phyloP scores from a whole-genome alignment of 305 asterid genomes.

The Fraxinus floribunda region DNA sequence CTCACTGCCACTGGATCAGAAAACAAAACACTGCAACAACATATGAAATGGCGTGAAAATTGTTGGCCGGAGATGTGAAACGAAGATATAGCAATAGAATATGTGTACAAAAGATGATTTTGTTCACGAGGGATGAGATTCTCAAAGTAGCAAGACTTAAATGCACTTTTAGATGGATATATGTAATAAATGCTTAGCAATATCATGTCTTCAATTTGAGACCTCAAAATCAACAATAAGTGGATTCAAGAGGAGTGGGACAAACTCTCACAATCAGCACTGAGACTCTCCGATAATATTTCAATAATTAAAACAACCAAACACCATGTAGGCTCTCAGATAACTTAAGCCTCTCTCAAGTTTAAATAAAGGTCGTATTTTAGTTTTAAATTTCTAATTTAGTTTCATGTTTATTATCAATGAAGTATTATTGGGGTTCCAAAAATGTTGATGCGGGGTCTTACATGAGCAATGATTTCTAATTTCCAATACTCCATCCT shows the following conservation, averaged over 20 bases:
- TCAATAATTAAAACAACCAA: not conserved
- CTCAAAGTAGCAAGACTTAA: not conserved
- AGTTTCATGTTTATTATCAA: not conserved
- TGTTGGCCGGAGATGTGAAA: conserved; percentile 12
- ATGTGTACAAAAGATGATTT: conserved; percentile 14
- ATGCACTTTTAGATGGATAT: not conserved
- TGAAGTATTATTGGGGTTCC: not conserved
- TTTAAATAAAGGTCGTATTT: not conserved
- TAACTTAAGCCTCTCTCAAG: not conserved
- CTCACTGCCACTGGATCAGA: conserved; percentile 97
- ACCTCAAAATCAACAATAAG: not conserved
- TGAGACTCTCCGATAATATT: not conserved
- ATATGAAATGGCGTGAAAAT: conserved; percentile 24
- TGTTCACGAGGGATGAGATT: conserved; percentile 3
- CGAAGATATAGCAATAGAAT: conserved; percentile 6
- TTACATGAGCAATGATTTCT: conserved; percentile 1
- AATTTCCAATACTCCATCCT: not conserved
- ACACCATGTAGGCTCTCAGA: not conserved
- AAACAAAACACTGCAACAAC: conserved; percentile 76
- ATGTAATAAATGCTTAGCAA: not conserved
- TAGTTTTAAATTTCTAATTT: not conserved
- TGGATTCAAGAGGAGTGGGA: not conserved
- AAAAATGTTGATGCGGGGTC: not conserved
- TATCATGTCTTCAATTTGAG: not conserved
- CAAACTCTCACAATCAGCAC: not conserved